A percentile compares a stretch with the other conserved stretches of the same genome.
Evolutionary conservation across 768 basidiomycete genomes (phyloP).

Genomic region (Agaricus subrufescens): DNA sequence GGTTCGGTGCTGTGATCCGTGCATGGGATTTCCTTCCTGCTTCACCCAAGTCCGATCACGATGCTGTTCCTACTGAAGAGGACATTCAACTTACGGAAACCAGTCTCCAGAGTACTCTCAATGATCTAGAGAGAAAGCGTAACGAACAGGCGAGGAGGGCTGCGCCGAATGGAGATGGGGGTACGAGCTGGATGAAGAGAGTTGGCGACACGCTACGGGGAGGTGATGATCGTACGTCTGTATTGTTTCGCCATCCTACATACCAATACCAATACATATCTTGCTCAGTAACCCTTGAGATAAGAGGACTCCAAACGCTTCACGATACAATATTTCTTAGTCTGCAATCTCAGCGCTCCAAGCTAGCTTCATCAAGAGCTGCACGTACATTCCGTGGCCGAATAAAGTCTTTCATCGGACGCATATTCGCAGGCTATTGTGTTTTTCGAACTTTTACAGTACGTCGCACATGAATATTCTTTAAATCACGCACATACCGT

Average conservation of each 20-base stretch:
- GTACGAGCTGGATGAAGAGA: slow-evolving; percentile 39
- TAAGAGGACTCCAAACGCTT: slow-evolving; percentile 60
- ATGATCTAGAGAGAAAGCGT: slow-evolving; percentile 38
- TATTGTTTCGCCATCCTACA: neutral
- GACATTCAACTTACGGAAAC: slow-evolving; percentile 54
- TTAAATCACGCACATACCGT: neutral
- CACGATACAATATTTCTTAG: slow-evolving; percentile 64
- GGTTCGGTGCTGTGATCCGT: slow-evolving; percentile 70
- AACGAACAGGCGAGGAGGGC: slow-evolving; percentile 15
- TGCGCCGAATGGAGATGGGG: slow-evolving; percentile 3
- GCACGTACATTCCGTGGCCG: slow-evolving; percentile 52
- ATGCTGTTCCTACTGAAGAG: slow-evolving; percentile 36
- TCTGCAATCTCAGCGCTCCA: slow-evolving; percentile 43
- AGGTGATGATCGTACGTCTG: slow-evolving; percentile 11
- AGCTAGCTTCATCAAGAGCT: slow-evolving; percentile 45
- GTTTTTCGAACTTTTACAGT: slow-evolving; percentile 58
- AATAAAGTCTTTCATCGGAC: slow-evolving; percentile 39
- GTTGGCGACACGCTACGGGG: slow-evolving; percentile 48
- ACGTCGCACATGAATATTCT: slow-evolving; percentile 20
- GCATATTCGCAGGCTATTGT: slow-evolving; percentile 67
- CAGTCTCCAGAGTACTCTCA: slow-evolving; percentile 54
- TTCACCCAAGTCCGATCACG: slow-evolving; percentile 24
- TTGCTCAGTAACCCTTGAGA: slow-evolving; percentile 45
- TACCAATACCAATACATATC: neutral
- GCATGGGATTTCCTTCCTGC: slow-evolving; percentile 58